Base-by-base conservation (phyloP, 345 rosid species). In the Eucalyptus melliodora region DNA sequence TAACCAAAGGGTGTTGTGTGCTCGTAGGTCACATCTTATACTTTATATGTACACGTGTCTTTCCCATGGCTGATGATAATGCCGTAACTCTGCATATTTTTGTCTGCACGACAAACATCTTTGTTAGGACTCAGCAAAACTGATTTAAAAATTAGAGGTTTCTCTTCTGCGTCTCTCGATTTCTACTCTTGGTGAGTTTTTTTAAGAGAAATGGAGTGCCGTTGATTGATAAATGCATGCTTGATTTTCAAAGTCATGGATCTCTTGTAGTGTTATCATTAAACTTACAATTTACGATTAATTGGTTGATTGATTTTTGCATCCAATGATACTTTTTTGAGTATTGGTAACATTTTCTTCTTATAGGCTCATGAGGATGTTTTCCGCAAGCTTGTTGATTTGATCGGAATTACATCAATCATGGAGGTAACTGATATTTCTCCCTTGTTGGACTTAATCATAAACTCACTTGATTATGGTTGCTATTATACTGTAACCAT, bases 381-480 rank as follows among this genome's bases (percentile, higher is more conserved):
- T 90, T 94, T 98, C 89, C 89, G 94, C 89, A 96, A 94, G 85
- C 91, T 98, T 91, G 99, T 98, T 91, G 99, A 98, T 95, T 96
- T 98, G 91, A 98, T 98, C 86, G 99, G 99, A 91, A 95, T 98
- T 90, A 98, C 99, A 86, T 98, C 99, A 91, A 98, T 98, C 93
- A 97, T 96, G 99, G 99, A 98, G 99, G 99, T 98, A 93, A 88
- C 88, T 88, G 26, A 69, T 83, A 80, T 14, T 50, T 11, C 30
- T 21, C 80, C 90, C 86, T 51, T 81, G 88, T 89, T 80, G 65
- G 12, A 50, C 53, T 90, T 55, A 83, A 40, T 77, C 30, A 69
- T 89, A 69, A 89, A 86, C 87, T 69, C 56, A 40, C 50, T 72
- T 45, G 51, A 23, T 85, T 19, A 40, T 37, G 53, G 56, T 50